Base-by-base conservation (phyloP, 164 flowering plant species). In the Liquidambar formosana region DNA sequence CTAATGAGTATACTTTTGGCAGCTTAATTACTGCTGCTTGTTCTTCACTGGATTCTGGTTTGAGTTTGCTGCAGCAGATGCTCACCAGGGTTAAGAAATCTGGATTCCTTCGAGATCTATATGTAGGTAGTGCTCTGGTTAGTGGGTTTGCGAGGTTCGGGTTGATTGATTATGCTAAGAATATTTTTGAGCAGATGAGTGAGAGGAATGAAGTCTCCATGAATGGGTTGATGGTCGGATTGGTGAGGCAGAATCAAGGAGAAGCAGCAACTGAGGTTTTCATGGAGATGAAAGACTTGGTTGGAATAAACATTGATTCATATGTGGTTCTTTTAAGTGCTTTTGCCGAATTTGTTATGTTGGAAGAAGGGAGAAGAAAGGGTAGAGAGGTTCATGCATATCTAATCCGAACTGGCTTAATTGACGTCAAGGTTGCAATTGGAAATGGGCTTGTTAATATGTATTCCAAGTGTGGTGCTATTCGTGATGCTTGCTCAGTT, bases 41-140 rank as follows among this genome's bases (percentile, higher is more conserved):
- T 57, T 75, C 78, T 61, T 67, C 68, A 9, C 43, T 58, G 49
- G 64, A 75, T 70, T 70, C 64, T 41, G 82, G 86, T 52, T 54
- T 61, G 22, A 27, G 41, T 54, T 77, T 89, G 78, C 85, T 88
- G 46, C 75, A 87, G 69, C 96, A 92, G 80, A 70, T 94, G 70
- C 77, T 91, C n/a, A n/a, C 83, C n/a, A 77, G 63, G 54, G 76
- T 89, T 18, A 28, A 66, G 25, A 89, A 87, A 70, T 82, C 84
- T 63, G 97, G 99, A 43, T 82, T 71, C 64, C 63, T 85, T 13
- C 71, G 72, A 57, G 93, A 94, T 79, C 73, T 90, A 47, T 89
- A 86, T 80, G 94, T 94, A 12, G 94, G 97, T 38, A 92, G 97
- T 83, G 97, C 97, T 65, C 73, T 94, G 70, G 86, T 89, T 38